Percentiles rank a stretch among this genome's conserved stretches.
phyloP scores from a whole-genome alignment of 2,329 filamentous ascomycete genomes.

The Botrytis fragariae region DNA sequence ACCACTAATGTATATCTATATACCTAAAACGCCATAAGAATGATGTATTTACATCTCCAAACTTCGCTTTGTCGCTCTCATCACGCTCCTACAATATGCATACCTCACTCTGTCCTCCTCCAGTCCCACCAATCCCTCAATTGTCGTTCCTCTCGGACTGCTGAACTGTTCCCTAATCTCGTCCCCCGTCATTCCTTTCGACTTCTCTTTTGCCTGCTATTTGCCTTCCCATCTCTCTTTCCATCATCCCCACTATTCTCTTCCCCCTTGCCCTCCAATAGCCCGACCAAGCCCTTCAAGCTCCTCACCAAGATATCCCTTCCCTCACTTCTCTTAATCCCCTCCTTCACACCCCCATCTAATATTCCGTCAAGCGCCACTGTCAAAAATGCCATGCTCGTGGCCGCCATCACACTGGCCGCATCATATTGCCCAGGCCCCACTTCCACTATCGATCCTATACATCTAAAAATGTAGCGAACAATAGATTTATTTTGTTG shows the following conservation, averaged over 20 bases:
- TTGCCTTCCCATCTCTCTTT: background rate
- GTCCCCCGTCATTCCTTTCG: constrained; percentile 68
- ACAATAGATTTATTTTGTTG: constrained; percentile 47
- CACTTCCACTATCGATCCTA: constrained; percentile 68
- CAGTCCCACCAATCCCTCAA: constrained; percentile 68
- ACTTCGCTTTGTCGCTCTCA: constrained; percentile 58
- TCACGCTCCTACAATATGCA: constrained; percentile 63
- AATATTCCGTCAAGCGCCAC: constrained; percentile 73
- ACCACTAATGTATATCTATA: background rate
- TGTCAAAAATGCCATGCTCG: constrained; percentile 72
- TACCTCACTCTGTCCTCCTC: constrained; percentile 72
- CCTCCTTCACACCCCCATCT: constrained; percentile 77
- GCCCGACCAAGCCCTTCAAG: constrained; percentile 54
- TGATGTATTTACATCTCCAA: constrained; percentile 27
- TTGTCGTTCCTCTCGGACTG: constrained; percentile 76
- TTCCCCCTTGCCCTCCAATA: constrained; percentile 45
- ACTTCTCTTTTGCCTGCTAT: background rate
- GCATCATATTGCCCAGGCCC: constrained; percentile 69
- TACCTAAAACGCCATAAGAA: background rate
- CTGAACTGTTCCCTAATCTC: constrained; percentile 71
- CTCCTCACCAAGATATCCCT: constrained; percentile 75
- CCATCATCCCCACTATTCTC: background rate
- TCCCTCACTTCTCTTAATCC: constrained; percentile 68
- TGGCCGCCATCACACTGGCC: constrained; percentile 69
- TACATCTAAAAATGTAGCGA: constrained; percentile 73